Conservation (phyloP, 1,284 basidiomycete species). For the Irpex rosettiformis region DNA sequence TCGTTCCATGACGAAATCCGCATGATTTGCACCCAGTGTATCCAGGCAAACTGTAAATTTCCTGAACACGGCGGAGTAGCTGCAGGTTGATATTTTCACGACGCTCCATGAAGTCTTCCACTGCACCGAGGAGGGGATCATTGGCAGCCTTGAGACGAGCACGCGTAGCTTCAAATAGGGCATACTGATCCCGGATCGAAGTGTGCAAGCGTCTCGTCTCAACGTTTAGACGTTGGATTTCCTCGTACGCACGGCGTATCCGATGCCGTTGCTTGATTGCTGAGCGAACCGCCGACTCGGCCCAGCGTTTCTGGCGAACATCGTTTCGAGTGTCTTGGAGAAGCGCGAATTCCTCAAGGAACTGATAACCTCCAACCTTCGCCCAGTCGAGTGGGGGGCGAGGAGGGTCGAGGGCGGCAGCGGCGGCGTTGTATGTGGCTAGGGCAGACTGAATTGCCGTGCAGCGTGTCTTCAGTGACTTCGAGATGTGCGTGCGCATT, state of each 20-base stretch:
- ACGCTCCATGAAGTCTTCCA: constrained; percentile 6
- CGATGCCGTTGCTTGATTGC: constrained; percentile 26
- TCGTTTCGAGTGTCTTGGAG: constrained; percentile 30
- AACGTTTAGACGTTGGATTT: constrained; percentile 28
- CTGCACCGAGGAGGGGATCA: constrained; percentile 5
- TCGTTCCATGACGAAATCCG: no score
- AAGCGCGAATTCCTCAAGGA: constrained; percentile 34
- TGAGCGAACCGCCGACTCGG: constrained; percentile 21
- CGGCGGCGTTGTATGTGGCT: constrained; percentile 25
- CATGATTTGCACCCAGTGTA: constrained; percentile 7
- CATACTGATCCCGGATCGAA: constrained; percentile 25
- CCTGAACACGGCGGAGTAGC: constrained; percentile 10
- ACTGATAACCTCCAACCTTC: constrained; percentile 28
- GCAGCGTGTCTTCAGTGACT: constrained; percentile 21
- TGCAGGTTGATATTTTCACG: constrained; percentile 12
- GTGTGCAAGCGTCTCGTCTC: constrained; percentile 28
- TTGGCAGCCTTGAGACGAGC: not conserved
- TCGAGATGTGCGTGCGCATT: constrained; percentile 23
- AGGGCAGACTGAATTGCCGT: constrained; percentile 21
- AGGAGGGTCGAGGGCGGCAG: constrained; percentile 22
- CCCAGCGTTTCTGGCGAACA: constrained; percentile 28
- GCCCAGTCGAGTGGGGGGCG: constrained; percentile 25
- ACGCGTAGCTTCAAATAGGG: constrained; percentile 1
- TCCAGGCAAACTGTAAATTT: constrained; percentile 10
- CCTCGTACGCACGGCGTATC: constrained; percentile 30